These are phyloP conservation scores for Petunia secreta DNA, from an alignment of 257 asterid species.

Conservation along the genomic window DNA sequence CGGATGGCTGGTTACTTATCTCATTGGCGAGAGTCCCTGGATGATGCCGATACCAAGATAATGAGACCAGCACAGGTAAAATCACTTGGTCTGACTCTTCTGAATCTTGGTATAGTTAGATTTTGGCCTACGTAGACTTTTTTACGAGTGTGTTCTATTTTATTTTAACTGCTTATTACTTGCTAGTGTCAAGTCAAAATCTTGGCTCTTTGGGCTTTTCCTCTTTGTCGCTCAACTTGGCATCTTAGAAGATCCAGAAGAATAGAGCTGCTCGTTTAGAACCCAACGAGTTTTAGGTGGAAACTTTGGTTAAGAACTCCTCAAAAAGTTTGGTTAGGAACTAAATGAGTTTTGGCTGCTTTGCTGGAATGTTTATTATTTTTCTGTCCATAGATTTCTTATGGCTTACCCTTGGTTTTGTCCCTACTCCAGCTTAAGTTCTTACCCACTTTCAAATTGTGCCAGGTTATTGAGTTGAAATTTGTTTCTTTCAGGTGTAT, in stretches of 20 bases:
- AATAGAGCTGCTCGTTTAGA: background rate
- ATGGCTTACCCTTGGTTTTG: background rate
- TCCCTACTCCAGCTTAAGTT: background rate
- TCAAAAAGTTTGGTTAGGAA: background rate
- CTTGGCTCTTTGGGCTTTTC: background rate
- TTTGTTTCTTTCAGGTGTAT: constrained; percentile 63
- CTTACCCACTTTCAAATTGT: background rate
- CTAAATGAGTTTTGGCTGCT: background rate
- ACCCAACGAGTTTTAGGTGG: background rate
- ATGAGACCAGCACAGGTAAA: constrained; percentile 97
- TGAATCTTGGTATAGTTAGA: background rate
- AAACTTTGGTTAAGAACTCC: background rate
- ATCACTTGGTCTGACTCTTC: background rate
- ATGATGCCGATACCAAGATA: constrained; percentile 94
- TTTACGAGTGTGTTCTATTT: background rate
- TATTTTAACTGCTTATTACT: constrained; percentile 10
- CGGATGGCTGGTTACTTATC: constrained; percentile 99
- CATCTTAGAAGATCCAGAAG: background rate
- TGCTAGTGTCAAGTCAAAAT: background rate
- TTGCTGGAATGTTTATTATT: background rate
- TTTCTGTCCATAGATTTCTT: background rate
- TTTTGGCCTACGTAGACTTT: background rate
- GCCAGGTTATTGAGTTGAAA: background rate
- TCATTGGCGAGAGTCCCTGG: constrained; percentile 97
- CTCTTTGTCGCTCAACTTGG: background rate